Evolutionary conservation across 352 stramenopile genomes (phyloP), one percentile per base, ranked within the genome.

Genomic region (Pythium rishiriense): DNA sequence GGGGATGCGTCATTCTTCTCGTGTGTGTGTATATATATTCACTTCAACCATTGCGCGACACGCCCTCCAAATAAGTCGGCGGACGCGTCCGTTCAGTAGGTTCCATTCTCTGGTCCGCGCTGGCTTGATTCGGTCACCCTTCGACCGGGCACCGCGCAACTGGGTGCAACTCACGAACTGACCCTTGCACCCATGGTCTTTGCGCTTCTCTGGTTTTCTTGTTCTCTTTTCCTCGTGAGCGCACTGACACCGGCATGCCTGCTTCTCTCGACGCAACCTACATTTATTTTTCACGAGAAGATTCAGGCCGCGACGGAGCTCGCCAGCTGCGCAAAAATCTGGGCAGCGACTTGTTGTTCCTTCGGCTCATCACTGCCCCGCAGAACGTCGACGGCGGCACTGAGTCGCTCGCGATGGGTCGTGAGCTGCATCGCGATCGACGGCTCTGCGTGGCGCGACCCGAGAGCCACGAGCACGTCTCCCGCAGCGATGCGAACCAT

Each of bases 401-500:
- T 50, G 28, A 88, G 64, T 11, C 70, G 72, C 59, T 90, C 83
- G 50, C 73, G 66, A 47, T 89, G 70, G 4, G 87, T 74, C 0
- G 76, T 69, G 26, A 92, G 35, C 25, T 70, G 73, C 47, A 87
- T 66, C 22, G 66, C 70, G 60, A 92, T 52, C 26, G 74, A 48
- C 17, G 71, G 52, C 28, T 79, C 55, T 3, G 66, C 43, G 15
- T 66, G 70, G 39, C 75, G 79, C 43, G 72, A 69, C 19, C 78
- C 64, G 24, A 92, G 60, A 21, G 78, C 70, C 1, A 73, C 64
- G 25, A 94, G 66, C 47, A 78, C 78, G 3, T 56, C 62, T 24
- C 77, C 81, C 1, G 83, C 80, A 8, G 85, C 81, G 25, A 88
- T 73, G 46, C 85, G 83, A 21, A 94, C 71, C 71, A 85, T 85